Base-by-base conservation (phyloP, 345 rosid genomes). In the Eucalyptus leucophloia region DNA sequence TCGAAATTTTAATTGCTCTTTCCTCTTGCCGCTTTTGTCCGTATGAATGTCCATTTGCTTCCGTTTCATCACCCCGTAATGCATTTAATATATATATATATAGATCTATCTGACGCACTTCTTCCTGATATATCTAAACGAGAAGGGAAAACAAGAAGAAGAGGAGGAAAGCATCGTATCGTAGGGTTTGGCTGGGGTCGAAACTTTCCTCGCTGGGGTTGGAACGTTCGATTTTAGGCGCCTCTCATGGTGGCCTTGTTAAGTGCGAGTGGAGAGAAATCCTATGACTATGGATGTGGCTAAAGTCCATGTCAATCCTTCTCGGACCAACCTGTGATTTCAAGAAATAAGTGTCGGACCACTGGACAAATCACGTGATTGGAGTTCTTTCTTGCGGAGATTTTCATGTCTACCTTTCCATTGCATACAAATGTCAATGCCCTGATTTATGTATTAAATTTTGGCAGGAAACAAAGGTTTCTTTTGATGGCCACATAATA, bases 381-480 rank as follows among this genome's bases (percentile, higher is more conserved):
- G 44, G 44, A 5, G 16, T 72, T 72, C 0, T 12, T 72, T 11
- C 14, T 65, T 0, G 3, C 2, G 5, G 45, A 4, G 11, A 53
- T 53, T 53, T 21, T 21, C 26, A 21, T 53, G 5, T 53, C 26
- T 4, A 21, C 58, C 26, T 53, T 53, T 53, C 58, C 42, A 17
- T 3, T 8, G 7, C 42, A 11, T 34, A 3, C 81, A 8, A 67
- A 17, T 18, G 12, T 34, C 12, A 3, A 9, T 10, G 24, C 12
- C 24, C 9, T 15, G 23, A 34, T 34, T 72, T 13, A 34, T 4
- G 7, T 9, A 34, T 37, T 32, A 4, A 32, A n/a, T n/a, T 67
- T n/a, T 16, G 32, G 10, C 0, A 0, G 21, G 9, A 32, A 34
- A 18, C 44, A 9, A 9, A 69, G 81, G 24, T 32, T 18, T 2